Base-by-base conservation (phyloP, 2,329 filamentous ascomycete species). In the Colletotrichum tanaceti region DNA sequence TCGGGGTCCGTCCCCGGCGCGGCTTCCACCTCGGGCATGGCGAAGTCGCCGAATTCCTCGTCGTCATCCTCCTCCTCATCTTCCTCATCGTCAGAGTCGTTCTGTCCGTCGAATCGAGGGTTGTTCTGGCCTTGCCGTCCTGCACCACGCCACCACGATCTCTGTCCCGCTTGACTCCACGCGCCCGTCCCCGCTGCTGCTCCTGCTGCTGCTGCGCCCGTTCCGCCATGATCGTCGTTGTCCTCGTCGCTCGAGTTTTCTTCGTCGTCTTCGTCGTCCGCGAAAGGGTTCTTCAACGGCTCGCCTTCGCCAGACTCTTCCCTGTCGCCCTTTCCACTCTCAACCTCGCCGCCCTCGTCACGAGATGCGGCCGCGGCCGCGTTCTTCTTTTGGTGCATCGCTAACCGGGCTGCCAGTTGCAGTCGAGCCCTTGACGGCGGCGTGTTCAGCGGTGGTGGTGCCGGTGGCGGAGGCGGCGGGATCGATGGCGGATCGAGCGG, bases 351-450 rank as follows among this genome's bases (percentile, higher is more conserved):
- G 28, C 80, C 79, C 28, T 83, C 83, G 9, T 80, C 77, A 3
- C 80, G 72, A 1, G 79, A 79, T 1, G 84, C 74, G 1, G 80
- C 80, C 28, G 83, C 79, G 6, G 84, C 80, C 24, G 82, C 80
- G 53, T 80, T 83, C 72, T 89, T 88, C 78, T 93, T 91, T 73
- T 90, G 88, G 72, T 93, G 91, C 79, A 91, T 88, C 2, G 93
- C 88, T 75, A 98, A 85, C 14, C 94, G 89, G 14, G 93, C 92
- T n/a, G 94, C 94, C n/a, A 98, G 87, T 78, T 97, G 93, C 63
- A 93, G 86, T 58, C 95, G 89, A 9, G 95, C 95, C 60, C 95
- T 89, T 9, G 93, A 97, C 2, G 95, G 94, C 0, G 92, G 90
- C 43, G 95, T 90, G 77, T 95, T 96, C 75, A 97, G 84, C 14